Conservation (phyloP, 2,329 filamentous ascomycete species). For the Fusarium multiceps region DNA sequence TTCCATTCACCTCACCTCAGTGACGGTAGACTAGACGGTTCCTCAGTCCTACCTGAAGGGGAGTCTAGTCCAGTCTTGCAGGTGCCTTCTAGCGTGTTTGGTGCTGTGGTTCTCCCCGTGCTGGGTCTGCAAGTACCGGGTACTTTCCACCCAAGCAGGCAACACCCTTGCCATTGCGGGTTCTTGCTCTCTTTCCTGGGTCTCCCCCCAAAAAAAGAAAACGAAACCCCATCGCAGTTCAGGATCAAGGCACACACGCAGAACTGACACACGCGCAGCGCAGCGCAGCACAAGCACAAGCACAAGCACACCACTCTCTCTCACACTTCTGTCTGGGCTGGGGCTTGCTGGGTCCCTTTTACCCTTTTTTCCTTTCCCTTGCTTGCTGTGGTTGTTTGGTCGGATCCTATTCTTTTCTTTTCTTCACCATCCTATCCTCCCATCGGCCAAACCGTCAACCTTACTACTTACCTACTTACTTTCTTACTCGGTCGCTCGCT, state of each 20-base stretch:
- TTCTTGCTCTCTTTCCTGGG: slow-evolving; percentile 9
- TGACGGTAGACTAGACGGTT: neutral
- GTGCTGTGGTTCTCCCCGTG: neutral
- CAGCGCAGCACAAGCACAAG: slow-evolving; percentile 12
- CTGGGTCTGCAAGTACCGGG: slow-evolving; percentile 16
- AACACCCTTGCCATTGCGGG: slow-evolving; percentile 3
- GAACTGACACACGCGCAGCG: slow-evolving; percentile 35
- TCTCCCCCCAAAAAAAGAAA: slow-evolving; percentile 31
- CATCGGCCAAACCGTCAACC: neutral
- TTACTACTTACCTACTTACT: neutral
- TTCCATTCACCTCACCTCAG: neutral
- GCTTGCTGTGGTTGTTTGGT: neutral
- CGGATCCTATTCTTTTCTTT: neutral
- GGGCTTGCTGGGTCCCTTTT: slow-evolving; percentile 22
- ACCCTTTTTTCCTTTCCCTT: neutral
- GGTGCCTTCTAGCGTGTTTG: neutral
- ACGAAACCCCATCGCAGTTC: slow-evolving; percentile 33
- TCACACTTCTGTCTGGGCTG: neutral
- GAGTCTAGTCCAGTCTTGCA: slow-evolving; percentile 1
- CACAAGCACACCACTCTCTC: slow-evolving; percentile 27
- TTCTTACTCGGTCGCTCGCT: slow-evolving; percentile 31
- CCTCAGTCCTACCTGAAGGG: neutral
- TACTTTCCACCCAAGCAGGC: slow-evolving; percentile 13
- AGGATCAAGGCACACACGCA: slow-evolving; percentile 38
- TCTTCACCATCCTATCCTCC: slow-evolving; percentile 1